These are phyloP conservation scores for Zasmidium cellare DNA, from an alignment of 2,329 filamentous ascomycete species.

Conservation along the genomic window DNA sequence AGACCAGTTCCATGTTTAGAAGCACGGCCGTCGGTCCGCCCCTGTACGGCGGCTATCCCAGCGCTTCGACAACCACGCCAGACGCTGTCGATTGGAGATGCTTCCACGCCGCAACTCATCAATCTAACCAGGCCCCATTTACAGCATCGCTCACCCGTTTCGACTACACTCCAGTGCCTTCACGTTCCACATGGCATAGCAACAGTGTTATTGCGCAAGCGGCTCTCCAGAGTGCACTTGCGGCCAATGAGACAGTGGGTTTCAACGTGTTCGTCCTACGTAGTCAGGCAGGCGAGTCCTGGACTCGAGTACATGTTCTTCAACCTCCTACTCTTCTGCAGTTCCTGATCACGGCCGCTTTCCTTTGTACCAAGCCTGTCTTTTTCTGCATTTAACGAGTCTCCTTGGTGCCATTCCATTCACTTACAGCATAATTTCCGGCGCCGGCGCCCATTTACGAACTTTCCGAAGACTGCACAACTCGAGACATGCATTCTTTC, in stretches of 20 bases:
- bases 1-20: neutral
- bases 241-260: constrained; percentile 11
- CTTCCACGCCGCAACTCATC: neutral
- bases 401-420: constrained; percentile 4
- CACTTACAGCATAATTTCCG: neutral
- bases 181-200: constrained; percentile 8
- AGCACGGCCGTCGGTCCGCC: neutral
- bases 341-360: constrained; percentile 5
- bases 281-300: neutral
- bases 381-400: neutral
- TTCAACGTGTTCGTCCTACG: constrained; percentile 1
- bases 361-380: constrained; percentile 2
- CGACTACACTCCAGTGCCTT: neutral
- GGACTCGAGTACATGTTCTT: constrained; percentile 5
- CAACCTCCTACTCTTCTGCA: neutral
- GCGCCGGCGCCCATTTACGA: constrained; percentile 7
- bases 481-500: constrained; percentile 3
- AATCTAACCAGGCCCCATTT: neutral
- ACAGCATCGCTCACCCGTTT: neutral
- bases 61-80: neutral
- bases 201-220: constrained; percentile 5
- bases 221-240: neutral
- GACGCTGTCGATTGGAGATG: constrained; percentile 5
- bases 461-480: neutral
- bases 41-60: constrained; percentile 1